Conservation (phyloP, 495 filamentous ascomycete species). For the Collariella sp. region DNA sequence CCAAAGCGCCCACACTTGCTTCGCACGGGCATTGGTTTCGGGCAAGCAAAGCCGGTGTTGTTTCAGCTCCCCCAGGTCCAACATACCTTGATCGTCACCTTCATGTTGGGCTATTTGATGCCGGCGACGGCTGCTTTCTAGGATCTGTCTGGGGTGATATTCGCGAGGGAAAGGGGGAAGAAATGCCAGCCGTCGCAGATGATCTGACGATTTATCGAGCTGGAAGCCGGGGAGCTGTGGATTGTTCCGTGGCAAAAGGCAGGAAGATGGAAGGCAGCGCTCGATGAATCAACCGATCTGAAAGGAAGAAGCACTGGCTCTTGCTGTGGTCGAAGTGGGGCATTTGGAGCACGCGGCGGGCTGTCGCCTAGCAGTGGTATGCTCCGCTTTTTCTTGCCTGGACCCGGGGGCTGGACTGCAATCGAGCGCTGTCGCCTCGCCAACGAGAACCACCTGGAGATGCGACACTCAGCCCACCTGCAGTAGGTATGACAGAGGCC, state of each 20-base stretch:
- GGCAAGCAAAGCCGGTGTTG: not conserved
- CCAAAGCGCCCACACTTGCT: not conserved
- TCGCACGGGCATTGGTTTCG: not conserved
- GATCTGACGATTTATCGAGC: not conserved
- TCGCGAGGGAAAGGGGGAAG: not conserved
- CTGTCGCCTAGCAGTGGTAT: conserved; percentile 11
- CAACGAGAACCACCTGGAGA: not conserved
- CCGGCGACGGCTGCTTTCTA: conserved; percentile 25
- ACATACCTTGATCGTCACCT: conserved; percentile 45
- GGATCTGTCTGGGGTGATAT: not conserved
- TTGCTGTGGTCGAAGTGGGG: not conserved
- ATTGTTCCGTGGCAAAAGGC: conserved; percentile 13
- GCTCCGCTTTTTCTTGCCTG: conserved; percentile 1
- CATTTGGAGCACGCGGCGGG: conserved; percentile 9
- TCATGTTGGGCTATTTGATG: conserved; percentile 36
- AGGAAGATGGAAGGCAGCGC: not conserved
- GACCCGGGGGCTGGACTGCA: too few relatives aligned
- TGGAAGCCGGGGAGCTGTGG: not conserved
- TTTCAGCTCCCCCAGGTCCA: not conserved
- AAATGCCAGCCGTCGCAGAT: not conserved
- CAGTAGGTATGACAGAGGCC: too few relatives aligned
- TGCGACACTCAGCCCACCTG: too few relatives aligned
- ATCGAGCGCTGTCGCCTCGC: not conserved
- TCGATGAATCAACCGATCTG: not conserved
- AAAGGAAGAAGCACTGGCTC: not conserved